These are phyloP conservation scores for Arabidopsis lyrata DNA, from an alignment of 441 rosid species.

Conservation along the genomic window DNA sequence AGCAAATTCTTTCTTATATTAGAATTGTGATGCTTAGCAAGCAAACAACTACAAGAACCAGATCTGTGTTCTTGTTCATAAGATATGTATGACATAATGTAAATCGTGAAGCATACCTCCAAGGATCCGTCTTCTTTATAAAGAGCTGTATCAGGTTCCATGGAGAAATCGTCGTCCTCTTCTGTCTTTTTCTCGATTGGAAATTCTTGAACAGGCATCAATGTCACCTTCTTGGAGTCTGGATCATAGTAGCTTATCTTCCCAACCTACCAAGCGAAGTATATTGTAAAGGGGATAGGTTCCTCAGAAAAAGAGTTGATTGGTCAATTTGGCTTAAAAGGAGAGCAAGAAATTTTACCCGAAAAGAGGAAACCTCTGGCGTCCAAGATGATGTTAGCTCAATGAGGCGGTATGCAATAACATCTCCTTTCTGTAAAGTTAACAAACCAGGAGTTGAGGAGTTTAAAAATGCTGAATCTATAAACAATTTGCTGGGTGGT, in stretches of 20 bases:
- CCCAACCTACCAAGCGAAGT: constrained; percentile 67
- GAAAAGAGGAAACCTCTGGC: constrained; percentile 80
- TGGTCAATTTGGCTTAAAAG: constrained; percentile 26
- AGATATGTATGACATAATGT: neutral
- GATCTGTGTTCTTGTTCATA: constrained; percentile 11
- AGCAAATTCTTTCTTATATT: constrained; percentile 33
- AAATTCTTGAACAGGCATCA: constrained; percentile 69
- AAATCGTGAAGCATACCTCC: constrained; percentile 55
- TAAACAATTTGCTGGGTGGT: neutral
- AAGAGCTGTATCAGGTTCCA: constrained; percentile 56
- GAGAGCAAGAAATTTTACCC: constrained; percentile 53
- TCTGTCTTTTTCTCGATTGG: constrained; percentile 59
- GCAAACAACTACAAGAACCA: constrained; percentile 27
- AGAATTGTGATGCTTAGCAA: constrained; percentile 22
- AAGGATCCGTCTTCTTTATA: constrained; percentile 83
- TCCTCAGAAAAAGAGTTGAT: constrained; percentile 2
- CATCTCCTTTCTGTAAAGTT: constrained; percentile 80
- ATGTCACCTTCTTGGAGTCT: constrained; percentile 58
- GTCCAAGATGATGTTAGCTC: constrained; percentile 93
- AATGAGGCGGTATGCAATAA: constrained; percentile 86
- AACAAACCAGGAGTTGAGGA: constrained; percentile 22
- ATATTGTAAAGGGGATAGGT: constrained; percentile 18
- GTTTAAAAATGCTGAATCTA: neutral
- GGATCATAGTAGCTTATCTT: constrained; percentile 66
- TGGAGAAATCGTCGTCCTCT: constrained; percentile 50